Evolutionary conservation across 2,329 filamentous ascomycete species (phyloP).

Genomic region (Colletotrichum liaoningense): DNA sequence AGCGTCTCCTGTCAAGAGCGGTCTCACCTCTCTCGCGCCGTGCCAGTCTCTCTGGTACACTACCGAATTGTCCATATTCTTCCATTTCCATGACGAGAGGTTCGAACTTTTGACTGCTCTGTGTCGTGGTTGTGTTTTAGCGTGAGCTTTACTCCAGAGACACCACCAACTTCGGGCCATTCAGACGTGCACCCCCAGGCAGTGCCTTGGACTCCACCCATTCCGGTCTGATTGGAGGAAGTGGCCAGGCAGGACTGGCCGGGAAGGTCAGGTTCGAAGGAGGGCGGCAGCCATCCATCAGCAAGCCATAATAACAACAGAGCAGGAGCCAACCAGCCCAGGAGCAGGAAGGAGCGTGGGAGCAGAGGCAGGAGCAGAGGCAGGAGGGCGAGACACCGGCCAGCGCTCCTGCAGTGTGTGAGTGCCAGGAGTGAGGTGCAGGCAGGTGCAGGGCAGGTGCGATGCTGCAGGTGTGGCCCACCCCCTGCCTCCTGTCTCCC

Average conservation of each 20-base stretch:
- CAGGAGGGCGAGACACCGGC: neutral
- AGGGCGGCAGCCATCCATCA: neutral
- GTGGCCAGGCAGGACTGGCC: neutral
- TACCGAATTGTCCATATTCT: neutral
- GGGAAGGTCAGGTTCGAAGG: neutral
- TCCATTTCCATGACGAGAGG: neutral
- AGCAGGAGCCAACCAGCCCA: no score
- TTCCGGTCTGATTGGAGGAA: neutral
- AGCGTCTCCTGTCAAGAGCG: neutral
- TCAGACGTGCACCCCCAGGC: neutral
- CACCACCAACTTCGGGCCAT: constrained; percentile 1
- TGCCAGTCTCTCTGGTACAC: constrained; percentile 13
- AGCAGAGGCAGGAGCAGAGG: neutral
- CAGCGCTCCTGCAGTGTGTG: neutral
- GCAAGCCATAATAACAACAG: neutral
- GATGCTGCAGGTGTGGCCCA: constrained; percentile 4
- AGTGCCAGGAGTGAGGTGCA: neutral
- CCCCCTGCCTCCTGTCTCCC: constrained; percentile 6
- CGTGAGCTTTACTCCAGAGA: constrained; percentile 9
- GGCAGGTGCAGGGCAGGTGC: neutral
- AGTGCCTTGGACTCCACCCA: neutral
- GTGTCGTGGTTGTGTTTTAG: constrained; percentile 25
- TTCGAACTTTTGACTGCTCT: neutral
- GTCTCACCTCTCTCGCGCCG: neutral
- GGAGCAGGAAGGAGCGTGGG: neutral